phyloP scores from a whole-genome alignment of 139 green algal species.

The Penium margaritaceum region DNA sequence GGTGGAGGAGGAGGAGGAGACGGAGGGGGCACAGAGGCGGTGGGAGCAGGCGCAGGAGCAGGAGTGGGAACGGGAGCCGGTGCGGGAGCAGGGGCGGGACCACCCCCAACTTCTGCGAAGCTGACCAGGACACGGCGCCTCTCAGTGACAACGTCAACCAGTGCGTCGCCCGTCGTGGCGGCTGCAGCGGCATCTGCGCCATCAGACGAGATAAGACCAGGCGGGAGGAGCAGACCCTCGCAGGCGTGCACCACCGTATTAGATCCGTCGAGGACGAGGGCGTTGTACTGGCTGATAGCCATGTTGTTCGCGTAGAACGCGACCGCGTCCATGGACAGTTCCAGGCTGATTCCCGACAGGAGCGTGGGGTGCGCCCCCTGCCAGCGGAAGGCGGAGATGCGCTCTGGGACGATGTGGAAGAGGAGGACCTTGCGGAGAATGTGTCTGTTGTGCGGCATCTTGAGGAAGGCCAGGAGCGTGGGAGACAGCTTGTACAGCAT shows the following conservation, averaged over 20 bases:
- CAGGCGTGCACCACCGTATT: neutral
- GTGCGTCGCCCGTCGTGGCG: too few relatives aligned
- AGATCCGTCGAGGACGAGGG: neutral
- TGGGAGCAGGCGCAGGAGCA: too few relatives aligned
- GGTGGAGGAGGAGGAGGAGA: too few relatives aligned
- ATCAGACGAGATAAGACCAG: too few relatives aligned
- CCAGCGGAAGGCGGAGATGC: neutral
- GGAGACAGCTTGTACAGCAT: neutral
- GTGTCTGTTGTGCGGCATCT: neutral
- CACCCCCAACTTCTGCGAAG: too few relatives aligned
- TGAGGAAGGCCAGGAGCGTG: conserved; percentile 1
- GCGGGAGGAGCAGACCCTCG: conserved; percentile 6
- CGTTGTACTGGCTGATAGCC: neutral
- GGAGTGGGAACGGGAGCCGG: too few relatives aligned
- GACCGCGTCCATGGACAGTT: neutral
- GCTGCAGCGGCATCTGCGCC: too few relatives aligned
- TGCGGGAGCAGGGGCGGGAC: too few relatives aligned
- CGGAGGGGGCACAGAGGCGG: too few relatives aligned
- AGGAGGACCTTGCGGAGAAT: conserved; percentile 1
- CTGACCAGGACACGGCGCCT: too few relatives aligned
- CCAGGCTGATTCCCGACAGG: neutral
- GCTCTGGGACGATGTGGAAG: neutral
- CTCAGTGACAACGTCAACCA: too few relatives aligned
- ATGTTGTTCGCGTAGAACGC: neutral
- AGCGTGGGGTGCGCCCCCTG: neutral